phyloP scores from a whole-genome alignment of 2,329 filamentous ascomycete genomes.

The Xylaria arbuscula region DNA sequence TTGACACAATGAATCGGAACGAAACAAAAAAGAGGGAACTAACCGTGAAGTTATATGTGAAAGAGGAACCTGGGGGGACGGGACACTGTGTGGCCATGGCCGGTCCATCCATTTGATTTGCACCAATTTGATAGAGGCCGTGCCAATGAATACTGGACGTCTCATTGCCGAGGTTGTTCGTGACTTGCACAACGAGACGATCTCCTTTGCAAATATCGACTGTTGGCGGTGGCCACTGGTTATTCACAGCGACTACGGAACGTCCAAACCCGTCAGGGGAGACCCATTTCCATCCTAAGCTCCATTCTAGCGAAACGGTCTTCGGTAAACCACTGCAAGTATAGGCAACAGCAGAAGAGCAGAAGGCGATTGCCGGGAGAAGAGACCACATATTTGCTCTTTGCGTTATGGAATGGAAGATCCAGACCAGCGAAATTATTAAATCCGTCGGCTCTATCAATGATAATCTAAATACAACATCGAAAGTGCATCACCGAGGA shows the following conservation, averaged over 20 bases:
- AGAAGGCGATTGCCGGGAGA: slow-evolving; percentile 17
- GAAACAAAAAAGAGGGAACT: not conserved
- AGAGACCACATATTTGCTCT: slow-evolving; percentile 26
- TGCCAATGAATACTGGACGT: slow-evolving; percentile 32
- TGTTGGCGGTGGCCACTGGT: slow-evolving; percentile 30
- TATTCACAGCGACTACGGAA: slow-evolving; percentile 32
- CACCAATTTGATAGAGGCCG: slow-evolving; percentile 28
- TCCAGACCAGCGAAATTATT: not conserved
- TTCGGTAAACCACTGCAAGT: slow-evolving; percentile 17
- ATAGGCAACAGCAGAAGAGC: slow-evolving; percentile 23
- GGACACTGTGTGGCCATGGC: slow-evolving; percentile 31
- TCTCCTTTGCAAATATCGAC: slow-evolving; percentile 34
- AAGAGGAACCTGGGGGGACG: slow-evolving; percentile 28
- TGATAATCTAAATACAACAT: not conserved
- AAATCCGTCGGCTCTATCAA: not conserved
- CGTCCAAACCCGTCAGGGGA: slow-evolving; percentile 33
- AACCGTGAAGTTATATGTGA: slow-evolving; percentile 33
- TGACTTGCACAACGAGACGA: slow-evolving; percentile 24
- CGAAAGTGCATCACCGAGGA: not conserved
- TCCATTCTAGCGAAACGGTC: slow-evolving; percentile 31
- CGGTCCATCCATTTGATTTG: slow-evolving; percentile 35
- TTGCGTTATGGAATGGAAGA: not conserved
- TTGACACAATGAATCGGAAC: no score
- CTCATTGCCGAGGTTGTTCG: slow-evolving; percentile 34
- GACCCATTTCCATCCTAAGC: slow-evolving; percentile 34